Percentiles rank a stretch among this genome's conserved stretches.
Conservation (phyloP, 2,329 filamentous ascomycete genomes). For the Ceratocystis huliohia region DNA sequence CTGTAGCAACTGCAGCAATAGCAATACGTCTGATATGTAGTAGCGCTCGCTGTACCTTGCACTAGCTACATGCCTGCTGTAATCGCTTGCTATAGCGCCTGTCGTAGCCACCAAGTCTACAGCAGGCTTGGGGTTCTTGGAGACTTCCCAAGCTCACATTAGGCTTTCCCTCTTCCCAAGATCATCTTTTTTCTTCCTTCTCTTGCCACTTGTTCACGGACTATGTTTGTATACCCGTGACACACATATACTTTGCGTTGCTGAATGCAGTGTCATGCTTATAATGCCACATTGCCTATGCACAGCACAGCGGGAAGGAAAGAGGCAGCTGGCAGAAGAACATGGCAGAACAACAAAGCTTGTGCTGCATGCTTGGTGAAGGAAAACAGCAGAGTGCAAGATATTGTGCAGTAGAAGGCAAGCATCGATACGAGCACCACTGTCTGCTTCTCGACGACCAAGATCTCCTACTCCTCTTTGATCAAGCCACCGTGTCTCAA, state of each 20-base stretch:
- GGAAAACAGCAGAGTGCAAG: background rate
- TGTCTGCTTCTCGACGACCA: no score
- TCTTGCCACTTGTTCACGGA: background rate
- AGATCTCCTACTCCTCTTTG: background rate
- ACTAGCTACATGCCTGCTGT: no score
- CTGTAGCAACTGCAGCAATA: no score
- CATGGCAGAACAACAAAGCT: background rate
- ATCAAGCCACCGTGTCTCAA: constrained; percentile 8
- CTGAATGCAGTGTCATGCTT: constrained; percentile 5
- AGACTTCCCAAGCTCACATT: background rate
- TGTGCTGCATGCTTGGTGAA: background rate
- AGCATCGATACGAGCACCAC: background rate
- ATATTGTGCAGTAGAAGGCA: background rate
- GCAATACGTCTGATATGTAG: no score
- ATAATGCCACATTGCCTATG: constrained; percentile 7
- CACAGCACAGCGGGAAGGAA: constrained; percentile 5
- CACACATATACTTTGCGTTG: background rate
- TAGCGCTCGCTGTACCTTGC: no score
- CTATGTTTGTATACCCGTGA: background rate
- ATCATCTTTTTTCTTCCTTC: background rate
- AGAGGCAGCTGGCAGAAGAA: background rate
- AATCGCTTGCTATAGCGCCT: no score
- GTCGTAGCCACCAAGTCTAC: background rate
- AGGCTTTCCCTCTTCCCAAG: no score
- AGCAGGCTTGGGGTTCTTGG: background rate